Evolutionary conservation across 768 basidiomycete genomes (phyloP), one percentile per base, ranked within the genome.

Genomic region (Naganishia randhawae): DNA sequence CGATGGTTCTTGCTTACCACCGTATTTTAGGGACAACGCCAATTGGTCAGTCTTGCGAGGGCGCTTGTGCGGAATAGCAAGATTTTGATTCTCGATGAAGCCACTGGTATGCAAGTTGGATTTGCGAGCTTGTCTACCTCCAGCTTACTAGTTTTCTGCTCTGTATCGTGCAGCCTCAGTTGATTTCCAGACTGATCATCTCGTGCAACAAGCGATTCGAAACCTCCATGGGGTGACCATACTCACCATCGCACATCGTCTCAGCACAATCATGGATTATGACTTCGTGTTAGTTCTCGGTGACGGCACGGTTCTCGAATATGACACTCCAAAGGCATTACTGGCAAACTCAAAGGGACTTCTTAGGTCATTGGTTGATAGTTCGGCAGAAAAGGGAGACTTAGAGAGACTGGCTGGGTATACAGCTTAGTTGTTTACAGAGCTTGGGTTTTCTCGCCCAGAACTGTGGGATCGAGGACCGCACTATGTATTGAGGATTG

Each of bases 221-320:
- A 80, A 80, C 14, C 73, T 81, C n/a, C 78, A 82, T 14, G 82
- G 73, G 41, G 71, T 82, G 0, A 87, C 86, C 0, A 77, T 87
- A 22, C 78, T 87, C 33, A 86, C 85, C 19, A 82, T 88, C 42
- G 86, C 86, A 0, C 86, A 87, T 74, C 82, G 86, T 33, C 67
- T 80, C 3, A 65, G 31, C 0, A 87, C 84, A 8, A 84, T 87
- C 69, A 85, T 86, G 81, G 86, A 86, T 62, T 84, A 85, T 3
- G 86, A 87, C 73, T 84, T 85, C 71, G 84, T 87, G 51, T 81
- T 86, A 19, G 82, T 83, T 0, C 78, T 87, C n/a, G 87, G 86
- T 63, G 83, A 84, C 19, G 91, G 91, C 1, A 82, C 84, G 66
- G 83, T 93, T 50, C 77, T 86, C n/a, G 90, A 93, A 74, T 91